Base-by-base conservation (phyloP, 257 asterid genomes). In the Ajuga chamaepitys region DNA sequence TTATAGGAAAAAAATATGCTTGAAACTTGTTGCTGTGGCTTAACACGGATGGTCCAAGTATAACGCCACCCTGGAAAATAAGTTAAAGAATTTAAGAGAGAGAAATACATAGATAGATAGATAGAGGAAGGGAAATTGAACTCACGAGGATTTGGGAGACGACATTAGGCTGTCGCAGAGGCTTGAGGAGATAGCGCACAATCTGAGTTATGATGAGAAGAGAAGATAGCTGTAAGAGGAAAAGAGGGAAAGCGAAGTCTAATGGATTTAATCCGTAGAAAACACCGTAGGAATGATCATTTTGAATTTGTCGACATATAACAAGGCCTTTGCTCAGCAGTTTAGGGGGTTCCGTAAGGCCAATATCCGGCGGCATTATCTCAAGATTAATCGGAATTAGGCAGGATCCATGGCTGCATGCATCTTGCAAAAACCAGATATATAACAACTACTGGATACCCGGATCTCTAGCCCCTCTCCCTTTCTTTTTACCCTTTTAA, bases 221-320 rank as follows among this genome's bases (percentile, higher is more conserved):
- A 35, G 65, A 18, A 0, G 85, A 59, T 9, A 81, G 35, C 62
- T 82, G 81, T 3, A 87, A 41, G n/a, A 85, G 67, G 50, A 85
- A 8, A 14, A 81, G 81, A 40, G 95, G 91, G 52, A 84, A 80
- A 4, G 88, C 56, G 75, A 54, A 87, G 0, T 78, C 62, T 38
- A 89, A 21, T 0, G 97, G 98, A 74, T 82, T 84, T 25, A 85
- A 61, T 45, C 98, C 97, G 34, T 87, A 83, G 83, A 89, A 92
- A 28, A 87, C 10, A 21, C 97, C 95, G n/a, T 75, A 75, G 57
- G 85, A 50, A 41, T 79, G 86, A 30, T 46, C 40, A 10, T 0
- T 16, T 1, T 5, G 80, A 12, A 45, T 35, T 5, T 7, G 9
- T 2, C 74, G 48, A 32, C 98, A 92, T 63, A 81, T 44, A 26